These are phyloP conservation scores for Trifolium pratense DNA, from an alignment of 306 rosid genomes.

Conservation along the genomic window DNA sequence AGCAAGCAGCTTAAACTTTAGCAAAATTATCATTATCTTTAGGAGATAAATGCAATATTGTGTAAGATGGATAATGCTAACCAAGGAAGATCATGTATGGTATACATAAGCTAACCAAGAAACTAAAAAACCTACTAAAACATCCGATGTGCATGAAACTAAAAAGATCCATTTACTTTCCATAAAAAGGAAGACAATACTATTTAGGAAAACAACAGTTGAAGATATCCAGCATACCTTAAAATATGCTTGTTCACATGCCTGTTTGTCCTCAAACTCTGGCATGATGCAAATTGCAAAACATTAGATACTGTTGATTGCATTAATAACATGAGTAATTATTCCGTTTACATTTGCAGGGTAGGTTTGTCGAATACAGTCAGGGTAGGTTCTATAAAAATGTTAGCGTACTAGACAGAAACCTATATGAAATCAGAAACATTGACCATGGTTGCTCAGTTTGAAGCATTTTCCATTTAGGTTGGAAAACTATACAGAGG, in stretches of 20 bases:
- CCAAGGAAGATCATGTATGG: constrained; percentile 9
- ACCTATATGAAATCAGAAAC: constrained; percentile 17
- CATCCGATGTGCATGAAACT: constrained; percentile 28
- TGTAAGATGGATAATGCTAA: constrained; percentile 18
- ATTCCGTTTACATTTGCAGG: constrained; percentile 26
- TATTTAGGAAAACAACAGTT: constrained; percentile 22
- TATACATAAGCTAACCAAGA: constrained; percentile 29
- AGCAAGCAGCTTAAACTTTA: constrained; percentile 8
- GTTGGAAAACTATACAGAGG: neutral
- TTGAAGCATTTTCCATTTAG: neutral
- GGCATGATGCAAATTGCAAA: constrained; percentile 45
- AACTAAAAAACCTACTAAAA: constrained; percentile 8
- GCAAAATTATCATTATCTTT: constrained; percentile 22
- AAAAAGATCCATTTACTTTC: constrained; percentile 1
- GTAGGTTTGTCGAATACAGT: constrained; percentile 30
- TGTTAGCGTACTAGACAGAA: constrained; percentile 4
- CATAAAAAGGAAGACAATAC: neutral
- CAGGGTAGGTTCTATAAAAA: constrained; percentile 12
- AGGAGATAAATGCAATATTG: constrained; percentile 31
- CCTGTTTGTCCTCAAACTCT: constrained; percentile 75
- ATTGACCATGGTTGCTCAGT: constrained; percentile 11
- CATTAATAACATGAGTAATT: constrained; percentile 22
- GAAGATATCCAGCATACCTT: constrained; percentile 63
- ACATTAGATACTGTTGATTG: constrained; percentile 39
- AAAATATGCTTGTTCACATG: constrained; percentile 93